Evolutionary conservation across 805 yeast genomes (phyloP), one percentile per base, ranked within the genome.

Genomic region (Candida sithepensis): DNA sequence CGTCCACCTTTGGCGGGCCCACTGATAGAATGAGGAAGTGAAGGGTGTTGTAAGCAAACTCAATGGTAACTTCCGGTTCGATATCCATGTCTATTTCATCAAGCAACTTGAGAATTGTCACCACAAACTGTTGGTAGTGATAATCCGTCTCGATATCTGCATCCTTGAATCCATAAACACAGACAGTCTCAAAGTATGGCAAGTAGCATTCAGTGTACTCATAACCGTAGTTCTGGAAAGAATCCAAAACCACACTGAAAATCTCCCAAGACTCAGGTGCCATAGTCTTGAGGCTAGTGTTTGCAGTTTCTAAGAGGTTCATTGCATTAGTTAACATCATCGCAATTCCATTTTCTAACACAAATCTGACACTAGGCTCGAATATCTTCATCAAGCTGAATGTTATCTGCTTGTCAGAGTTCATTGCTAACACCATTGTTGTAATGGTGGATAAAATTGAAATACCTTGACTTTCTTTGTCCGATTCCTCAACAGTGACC

Each of bases 391-490:
- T 89, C 43, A 91, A 71, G 60, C 73, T 75, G 21, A 65, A 67
- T 14, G 88, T 83, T 43, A 85, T 75, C 38, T 81, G 86, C 20
- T 71, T 73, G 9, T 95, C 82, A 56, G 84, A 84, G 58, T 88
- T 96, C 69, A 91, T 81, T 4, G 96, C 83, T 43, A 88, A 67
- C 37, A 92, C 68, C 45, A 92, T 84, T 0, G 97, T 88, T 28
- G 85, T 79, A 69, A 91, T 77, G 2, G 97, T 91, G 55, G 84
- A 84, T 53, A 92, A 65, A 30, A 90, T 76, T 13, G 96, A 96
- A 19, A 83, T 68, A 0, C 91, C 96, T 19, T 96, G 89, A 77
- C 82, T 79, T 39, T 84, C 81, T 65, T 89, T 90, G 50, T 87
- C 96, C 13, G 79, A 75, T 24, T 62, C 68, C 5, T 62, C 67